A percentile compares a stretch with the other conserved stretches of the same genome.
These are phyloP conservation scores for Coniophora puteana DNA, from an alignment of 1,284 basidiomycete species.

Conservation along the genomic window DNA sequence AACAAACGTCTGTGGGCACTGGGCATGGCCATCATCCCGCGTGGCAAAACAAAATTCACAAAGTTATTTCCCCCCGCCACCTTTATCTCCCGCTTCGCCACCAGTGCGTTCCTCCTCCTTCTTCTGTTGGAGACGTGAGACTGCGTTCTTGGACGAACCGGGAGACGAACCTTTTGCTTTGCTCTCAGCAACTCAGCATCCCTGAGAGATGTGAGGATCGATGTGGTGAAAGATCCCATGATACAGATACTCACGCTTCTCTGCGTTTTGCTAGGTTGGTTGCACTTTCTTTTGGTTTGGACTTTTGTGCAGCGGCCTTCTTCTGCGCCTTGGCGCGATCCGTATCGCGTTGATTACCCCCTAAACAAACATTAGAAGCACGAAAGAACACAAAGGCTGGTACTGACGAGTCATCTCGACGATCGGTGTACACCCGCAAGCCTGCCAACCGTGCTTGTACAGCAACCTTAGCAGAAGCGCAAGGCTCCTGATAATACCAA, in stretches of 20 bases:
- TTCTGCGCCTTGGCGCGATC: slow-evolving; percentile 73
- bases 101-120: slow-evolving; percentile 55
- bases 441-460: no score
- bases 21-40: no score
- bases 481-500: no score
- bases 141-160: slow-evolving; percentile 20
- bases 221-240: slow-evolving; percentile 1
- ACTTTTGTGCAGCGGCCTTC: slow-evolving; percentile 53
- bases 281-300: slow-evolving; percentile 67
- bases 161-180: slow-evolving; percentile 64
- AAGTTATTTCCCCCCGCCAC: slow-evolving; percentile 45
- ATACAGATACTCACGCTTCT: slow-evolving; percentile 58
- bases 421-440: no score
- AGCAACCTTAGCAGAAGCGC: no score
- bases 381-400: background rate
- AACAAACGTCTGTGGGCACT: no score
- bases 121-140: slow-evolving; percentile 42
- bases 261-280: slow-evolving; percentile 59
- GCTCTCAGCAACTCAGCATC: slow-evolving; percentile 70
- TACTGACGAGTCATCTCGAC: slow-evolving; percentile 49
- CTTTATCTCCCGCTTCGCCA: slow-evolving; percentile 25
- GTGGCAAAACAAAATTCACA: no score
- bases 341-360: slow-evolving; percentile 77
- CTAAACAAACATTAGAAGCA: slow-evolving; percentile 33
- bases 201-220: slow-evolving; percentile 37